Evolutionary conservation across 371 early-diverging fungal genomes (phyloP).

Genomic region (Lichtheimia corymbifera): DNA sequence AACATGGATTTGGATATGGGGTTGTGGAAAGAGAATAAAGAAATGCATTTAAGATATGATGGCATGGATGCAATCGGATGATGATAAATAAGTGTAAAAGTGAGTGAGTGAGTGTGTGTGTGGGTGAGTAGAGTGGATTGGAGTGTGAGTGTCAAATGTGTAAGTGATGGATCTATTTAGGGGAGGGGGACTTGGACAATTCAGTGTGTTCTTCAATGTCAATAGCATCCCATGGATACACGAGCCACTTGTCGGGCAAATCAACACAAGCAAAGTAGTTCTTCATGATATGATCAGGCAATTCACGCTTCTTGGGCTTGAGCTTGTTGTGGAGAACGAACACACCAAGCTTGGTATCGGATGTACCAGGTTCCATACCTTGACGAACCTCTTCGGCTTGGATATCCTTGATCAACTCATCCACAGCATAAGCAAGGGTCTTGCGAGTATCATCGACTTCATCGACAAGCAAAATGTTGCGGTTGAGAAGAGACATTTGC

Average conservation of each 20-base stretch:
- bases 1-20: no score
- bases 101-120: no score
- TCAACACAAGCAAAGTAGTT: conserved; percentile 72
- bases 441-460: conserved; percentile 81
- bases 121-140: no score
- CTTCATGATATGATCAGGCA: conserved; percentile 63
- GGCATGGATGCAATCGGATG: no score
- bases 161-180: no score
- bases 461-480: conserved; percentile 75
- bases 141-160: no score
- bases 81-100: no score
- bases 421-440: conserved; percentile 72
- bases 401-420: conserved; percentile 71
- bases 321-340: conserved; percentile 81
- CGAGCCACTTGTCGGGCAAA: conserved; percentile 77
- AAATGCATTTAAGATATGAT: no score
- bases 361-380: conserved; percentile 50
- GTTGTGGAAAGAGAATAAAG: no score
- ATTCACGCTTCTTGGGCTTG: conserved; percentile 67
- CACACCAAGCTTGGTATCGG: conserved; percentile 69
- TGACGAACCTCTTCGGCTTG: conserved; percentile 52
- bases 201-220: conserved; percentile 73
- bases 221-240: conserved; percentile 77
- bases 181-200: no score
- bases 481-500: conserved; percentile 59